phyloP scores from a whole-genome alignment of 2,329 filamentous ascomycete genomes.

The Penicillium griseofulvum region DNA sequence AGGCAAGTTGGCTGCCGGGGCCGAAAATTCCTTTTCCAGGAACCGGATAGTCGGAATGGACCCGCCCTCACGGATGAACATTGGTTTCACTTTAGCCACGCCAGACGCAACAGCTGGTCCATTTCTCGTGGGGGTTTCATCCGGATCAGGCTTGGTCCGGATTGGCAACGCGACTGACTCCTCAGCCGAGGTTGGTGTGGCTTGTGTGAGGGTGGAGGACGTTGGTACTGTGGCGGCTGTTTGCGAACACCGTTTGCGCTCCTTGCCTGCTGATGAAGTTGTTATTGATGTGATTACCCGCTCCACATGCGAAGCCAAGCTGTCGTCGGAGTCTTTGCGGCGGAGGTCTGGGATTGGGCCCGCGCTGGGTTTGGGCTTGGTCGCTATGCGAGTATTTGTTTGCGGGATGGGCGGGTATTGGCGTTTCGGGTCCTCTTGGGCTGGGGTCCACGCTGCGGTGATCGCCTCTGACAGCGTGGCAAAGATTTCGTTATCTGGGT shows the following conservation, averaged over 20 bases:
- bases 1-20: constrained; percentile 86
- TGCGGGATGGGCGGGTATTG: constrained; percentile 34
- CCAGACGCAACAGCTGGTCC: not conserved
- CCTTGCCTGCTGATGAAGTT: constrained; percentile 31
- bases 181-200: constrained; percentile 14
- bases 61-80: constrained; percentile 94
- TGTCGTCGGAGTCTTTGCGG: constrained; percentile 39
- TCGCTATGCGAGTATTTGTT: constrained; percentile 13
- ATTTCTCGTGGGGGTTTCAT: not conserved
- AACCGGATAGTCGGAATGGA: constrained; percentile 94
- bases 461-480: constrained; percentile 82
- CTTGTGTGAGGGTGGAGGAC: constrained; percentile 41
- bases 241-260: constrained; percentile 27
- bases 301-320: constrained; percentile 41
- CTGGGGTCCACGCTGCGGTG: constrained; percentile 71
- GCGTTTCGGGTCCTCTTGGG: constrained; percentile 31
- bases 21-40: constrained; percentile 87
- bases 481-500: constrained; percentile 88
- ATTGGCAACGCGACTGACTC: constrained; percentile 11
- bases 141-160: constrained; percentile 9
- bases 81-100: constrained; percentile 47
- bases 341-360: constrained; percentile 23
- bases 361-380: constrained; percentile 9
- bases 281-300: constrained; percentile 41
- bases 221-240: constrained; percentile 32